A percentile compares a stretch with the other conserved stretches of the same genome.
These are phyloP conservation scores for Jatropha podagrica DNA, from an alignment of 441 rosid species.

Conservation along the genomic window DNA sequence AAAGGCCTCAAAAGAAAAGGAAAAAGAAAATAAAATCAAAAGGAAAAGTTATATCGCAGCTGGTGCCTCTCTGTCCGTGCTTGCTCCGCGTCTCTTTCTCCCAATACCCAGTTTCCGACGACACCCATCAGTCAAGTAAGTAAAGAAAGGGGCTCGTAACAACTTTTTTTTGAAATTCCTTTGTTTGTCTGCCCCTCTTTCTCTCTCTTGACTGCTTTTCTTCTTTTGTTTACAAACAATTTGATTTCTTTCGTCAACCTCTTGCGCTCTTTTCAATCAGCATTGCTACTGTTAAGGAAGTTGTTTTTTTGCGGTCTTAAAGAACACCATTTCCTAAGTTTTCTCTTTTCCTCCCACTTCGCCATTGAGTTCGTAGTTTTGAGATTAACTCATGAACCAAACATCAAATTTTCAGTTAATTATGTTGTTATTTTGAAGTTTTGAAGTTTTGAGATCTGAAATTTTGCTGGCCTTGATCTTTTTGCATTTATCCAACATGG, in stretches of 20 bases:
- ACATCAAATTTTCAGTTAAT: background rate
- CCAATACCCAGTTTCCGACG: constrained; percentile 17
- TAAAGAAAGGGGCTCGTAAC: background rate
- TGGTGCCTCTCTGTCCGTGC: background rate
- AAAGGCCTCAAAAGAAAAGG: background rate
- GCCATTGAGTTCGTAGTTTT: background rate
- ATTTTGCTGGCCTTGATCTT: constrained; percentile 7
- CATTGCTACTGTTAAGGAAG: background rate
- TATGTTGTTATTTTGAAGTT: background rate
- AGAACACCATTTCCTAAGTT: background rate
- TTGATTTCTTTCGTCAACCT: background rate
- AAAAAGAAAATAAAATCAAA: background rate
- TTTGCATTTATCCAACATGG: background rate
- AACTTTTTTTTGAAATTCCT: no score
- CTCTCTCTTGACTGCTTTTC: background rate
- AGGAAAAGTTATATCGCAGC: background rate
- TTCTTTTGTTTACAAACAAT: background rate
- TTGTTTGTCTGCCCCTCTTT: background rate
- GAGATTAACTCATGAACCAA: background rate
- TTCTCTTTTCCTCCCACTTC: background rate
- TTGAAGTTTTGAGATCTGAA: constrained; percentile 18
- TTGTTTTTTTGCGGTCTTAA: background rate
- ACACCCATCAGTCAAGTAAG: constrained; percentile 6
- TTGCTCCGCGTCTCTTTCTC: background rate
- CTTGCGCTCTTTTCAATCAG: background rate